Percentiles rank a stretch among this genome's conserved stretches.
Evolutionary conservation across 441 rosid genomes (phyloP).

Genomic region (Dalechampia spathulata): DNA sequence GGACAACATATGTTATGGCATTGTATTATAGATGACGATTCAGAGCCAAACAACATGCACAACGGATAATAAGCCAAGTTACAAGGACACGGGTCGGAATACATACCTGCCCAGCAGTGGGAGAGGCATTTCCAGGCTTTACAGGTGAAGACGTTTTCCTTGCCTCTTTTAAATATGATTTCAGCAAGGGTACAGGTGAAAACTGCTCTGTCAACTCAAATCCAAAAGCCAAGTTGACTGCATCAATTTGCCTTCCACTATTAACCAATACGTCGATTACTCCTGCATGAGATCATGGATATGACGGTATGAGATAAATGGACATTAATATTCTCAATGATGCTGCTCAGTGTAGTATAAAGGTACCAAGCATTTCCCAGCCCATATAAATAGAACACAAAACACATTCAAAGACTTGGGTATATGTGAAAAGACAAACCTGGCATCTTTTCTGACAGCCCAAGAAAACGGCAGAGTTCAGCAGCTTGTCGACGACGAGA

Average conservation of each 20-base stretch:
- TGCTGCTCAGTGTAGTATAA: no score
- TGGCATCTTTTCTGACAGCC: constrained; percentile 84
- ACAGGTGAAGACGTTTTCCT: constrained; percentile 54
- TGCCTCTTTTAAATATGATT: constrained; percentile 79
- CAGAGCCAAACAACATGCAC: constrained; percentile 13
- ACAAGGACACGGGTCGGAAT: not conserved
- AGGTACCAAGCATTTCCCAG: no score
- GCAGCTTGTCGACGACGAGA: constrained; percentile 98
- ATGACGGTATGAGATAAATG: not conserved
- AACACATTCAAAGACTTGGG: not conserved
- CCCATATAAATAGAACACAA: not conserved
- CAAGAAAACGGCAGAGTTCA: constrained; percentile 85
- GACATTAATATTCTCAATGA: no score
- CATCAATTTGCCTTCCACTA: constrained; percentile 96
- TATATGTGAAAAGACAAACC: constrained; percentile 36
- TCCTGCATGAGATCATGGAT: constrained; percentile 38
- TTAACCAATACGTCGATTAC: constrained; percentile 67
- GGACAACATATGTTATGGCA: no score
- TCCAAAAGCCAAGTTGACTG: constrained; percentile 93
- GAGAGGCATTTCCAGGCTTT: constrained; percentile 55
- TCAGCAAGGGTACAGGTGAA: constrained; percentile 67
- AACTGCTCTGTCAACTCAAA: constrained; percentile 79
- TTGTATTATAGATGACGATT: no score
- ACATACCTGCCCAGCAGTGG: constrained; percentile 48
- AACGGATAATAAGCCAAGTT: not conserved